phyloP scores from a whole-genome alignment of 805 yeast genomes.

The Metschnikowia koreensis region DNA sequence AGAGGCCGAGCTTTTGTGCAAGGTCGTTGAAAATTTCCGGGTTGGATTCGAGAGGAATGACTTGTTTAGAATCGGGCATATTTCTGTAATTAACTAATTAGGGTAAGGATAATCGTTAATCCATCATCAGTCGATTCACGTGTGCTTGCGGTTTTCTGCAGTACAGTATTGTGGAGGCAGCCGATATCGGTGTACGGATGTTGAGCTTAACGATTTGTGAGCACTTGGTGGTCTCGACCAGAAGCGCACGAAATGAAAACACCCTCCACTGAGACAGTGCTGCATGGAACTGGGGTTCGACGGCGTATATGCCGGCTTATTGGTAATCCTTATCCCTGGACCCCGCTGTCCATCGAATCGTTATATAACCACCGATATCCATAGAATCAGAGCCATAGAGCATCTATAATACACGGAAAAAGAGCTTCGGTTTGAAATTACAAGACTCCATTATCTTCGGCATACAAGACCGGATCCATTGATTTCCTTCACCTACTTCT shows the following conservation, averaged over 20 bases:
- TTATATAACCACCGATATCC: background rate
- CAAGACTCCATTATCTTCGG: background rate
- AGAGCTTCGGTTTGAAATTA: background rate
- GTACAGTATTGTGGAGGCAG: background rate
- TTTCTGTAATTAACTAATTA: background rate
- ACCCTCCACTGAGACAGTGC: background rate
- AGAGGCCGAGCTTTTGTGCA: slow-evolving; percentile 65
- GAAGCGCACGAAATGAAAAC: background rate
- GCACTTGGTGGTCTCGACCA: background rate
- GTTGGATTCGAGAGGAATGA: slow-evolving; percentile 86
- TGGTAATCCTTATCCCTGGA: background rate
- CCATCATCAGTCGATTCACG: background rate
- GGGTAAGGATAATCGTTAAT: background rate
- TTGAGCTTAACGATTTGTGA: background rate
- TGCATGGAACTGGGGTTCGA: background rate
- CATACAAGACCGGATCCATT: background rate
- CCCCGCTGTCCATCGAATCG: background rate
- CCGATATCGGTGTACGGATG: background rate
- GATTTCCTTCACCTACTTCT: background rate
- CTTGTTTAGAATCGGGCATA: slow-evolving; percentile 29
- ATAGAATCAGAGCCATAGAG: background rate
- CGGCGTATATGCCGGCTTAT: background rate
- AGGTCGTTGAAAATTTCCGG: slow-evolving; percentile 78
- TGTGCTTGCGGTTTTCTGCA: background rate
- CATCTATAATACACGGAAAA: too few relatives aligned